phyloP scores from a whole-genome alignment of 2,329 filamentous ascomycete species.

The Rosellinia necatrix region DNA sequence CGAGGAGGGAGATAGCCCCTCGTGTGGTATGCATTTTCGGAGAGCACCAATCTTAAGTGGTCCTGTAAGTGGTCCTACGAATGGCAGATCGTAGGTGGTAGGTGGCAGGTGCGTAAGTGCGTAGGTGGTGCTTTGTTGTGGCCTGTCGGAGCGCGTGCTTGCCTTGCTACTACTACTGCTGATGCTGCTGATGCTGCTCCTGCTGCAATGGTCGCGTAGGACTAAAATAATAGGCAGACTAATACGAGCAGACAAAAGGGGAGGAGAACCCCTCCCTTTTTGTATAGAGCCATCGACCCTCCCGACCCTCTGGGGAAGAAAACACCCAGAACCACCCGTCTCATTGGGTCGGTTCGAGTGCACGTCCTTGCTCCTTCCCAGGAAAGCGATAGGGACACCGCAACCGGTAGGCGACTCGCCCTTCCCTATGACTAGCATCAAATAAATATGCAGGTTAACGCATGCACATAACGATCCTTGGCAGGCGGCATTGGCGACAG shows the following conservation, averaged over 20 bases:
- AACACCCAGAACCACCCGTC: background rate
- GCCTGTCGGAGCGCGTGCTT: no score
- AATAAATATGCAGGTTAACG: background rate
- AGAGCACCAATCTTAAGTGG: no score
- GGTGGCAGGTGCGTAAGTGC: no score
- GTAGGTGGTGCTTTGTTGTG: no score
- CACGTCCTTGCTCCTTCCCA: background rate
- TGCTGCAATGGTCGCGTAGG: no score
- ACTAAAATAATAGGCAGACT: background rate
- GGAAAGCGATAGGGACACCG: background rate
- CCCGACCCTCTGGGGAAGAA: background rate
- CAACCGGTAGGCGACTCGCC: background rate
- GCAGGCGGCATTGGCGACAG: no score
- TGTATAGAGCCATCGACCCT: constrained; percentile 9
- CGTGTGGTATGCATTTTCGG: constrained; percentile 7
- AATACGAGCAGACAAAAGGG: background rate
- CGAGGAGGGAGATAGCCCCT: constrained; percentile 5
- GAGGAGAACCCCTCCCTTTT: no score
- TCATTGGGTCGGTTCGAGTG: background rate
- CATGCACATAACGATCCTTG: no score
- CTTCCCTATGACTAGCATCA: background rate
- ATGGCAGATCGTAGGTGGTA: background rate
- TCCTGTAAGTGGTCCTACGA: background rate
- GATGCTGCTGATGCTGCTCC: no score
- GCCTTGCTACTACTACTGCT: no score